phyloP scores from a whole-genome alignment of 1,284 basidiomycete species.

The Papiliotrema laurentii region DNA sequence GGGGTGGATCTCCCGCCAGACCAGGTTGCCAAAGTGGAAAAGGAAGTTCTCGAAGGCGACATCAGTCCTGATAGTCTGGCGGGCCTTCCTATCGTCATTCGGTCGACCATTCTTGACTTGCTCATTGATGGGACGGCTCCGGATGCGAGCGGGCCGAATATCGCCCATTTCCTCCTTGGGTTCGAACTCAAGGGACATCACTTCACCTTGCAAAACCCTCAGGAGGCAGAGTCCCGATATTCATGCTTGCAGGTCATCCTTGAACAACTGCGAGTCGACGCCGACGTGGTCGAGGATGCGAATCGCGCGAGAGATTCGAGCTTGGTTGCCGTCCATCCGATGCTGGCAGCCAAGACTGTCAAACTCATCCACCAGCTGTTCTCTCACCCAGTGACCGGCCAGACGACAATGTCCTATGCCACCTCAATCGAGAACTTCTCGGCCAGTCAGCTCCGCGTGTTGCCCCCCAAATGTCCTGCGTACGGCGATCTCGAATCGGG shows the following conservation, averaged over 20 bases:
- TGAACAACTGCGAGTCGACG: constrained; percentile 65
- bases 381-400: constrained; percentile 75
- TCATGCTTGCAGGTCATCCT: constrained; percentile 79
- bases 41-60: constrained; percentile 23
- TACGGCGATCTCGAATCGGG: constrained; percentile 48
- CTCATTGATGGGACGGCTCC: constrained; percentile 72
- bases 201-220: constrained; percentile 50
- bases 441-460: constrained; percentile 64
- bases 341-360: constrained; percentile 81
- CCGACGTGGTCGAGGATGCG: constrained; percentile 55
- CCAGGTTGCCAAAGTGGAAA: constrained; percentile 29
- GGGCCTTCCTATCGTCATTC: constrained; percentile 55
- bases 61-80: constrained; percentile 11
- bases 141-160: constrained; percentile 67
- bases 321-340: constrained; percentile 64
- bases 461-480: constrained; percentile 50
- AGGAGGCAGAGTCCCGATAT: constrained; percentile 62
- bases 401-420: constrained; percentile 78
- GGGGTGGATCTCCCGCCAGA: constrained; percentile 42
- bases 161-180: constrained; percentile 81
- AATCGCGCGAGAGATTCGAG: constrained; percentile 47
- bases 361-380: constrained; percentile 81
- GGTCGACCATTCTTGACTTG: constrained; percentile 77
- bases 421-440: constrained; percentile 88
- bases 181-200: constrained; percentile 58